Base-by-base conservation (phyloP, 2,329 filamentous ascomycete genomes). In the Aspergillus fijiensis region DNA sequence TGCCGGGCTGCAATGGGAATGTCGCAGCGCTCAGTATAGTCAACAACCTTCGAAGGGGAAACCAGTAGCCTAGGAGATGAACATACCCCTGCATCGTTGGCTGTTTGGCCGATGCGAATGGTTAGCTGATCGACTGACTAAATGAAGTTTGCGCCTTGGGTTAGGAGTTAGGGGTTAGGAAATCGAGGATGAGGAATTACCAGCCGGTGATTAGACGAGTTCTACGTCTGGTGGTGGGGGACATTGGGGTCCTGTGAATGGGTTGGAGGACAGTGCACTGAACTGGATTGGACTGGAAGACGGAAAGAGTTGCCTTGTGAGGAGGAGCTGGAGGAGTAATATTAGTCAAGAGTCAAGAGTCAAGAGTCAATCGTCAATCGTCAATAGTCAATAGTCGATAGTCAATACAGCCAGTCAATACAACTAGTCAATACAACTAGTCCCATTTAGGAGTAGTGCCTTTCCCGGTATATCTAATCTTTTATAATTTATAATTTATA, bases 71-170 rank as follows among this genome's bases (percentile, higher is more conserved):
- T 12, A n/a, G 35, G 7, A 10, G 2, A 7, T 53, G 19, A 45
- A 59, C 64, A 59, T 62, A 70, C 69, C 49, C 23, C 69, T 65
- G 63, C 69, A 70, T 60, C 69, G 59, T 48, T 64, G 63, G 51
- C 69, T 70, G 21, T 21, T 21, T 21, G 21, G 21, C 21, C 21
- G 54, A 10, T 23, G 16, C 6, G 23, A 47, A 23, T 11, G 5
- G 52, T 61, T 51, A 61, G 59, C 45, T 6, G 31, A 12, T 21
- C 21, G 21, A 21, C 21, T 21, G 21, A 21, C 21, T 2, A 21
- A 2, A 21, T 21, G 21, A 21, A 21, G 21, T 21, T 21, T 21
- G 21, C 21, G 21, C 21, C 21, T 21, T 21, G 21, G 21, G 21
- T 21, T 21, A 21, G 21, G 21, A 21, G 21, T 21, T 21, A 21